Conservation (phyloP, 106 monocot genomes). For the Apostasia shenzhenica region DNA sequence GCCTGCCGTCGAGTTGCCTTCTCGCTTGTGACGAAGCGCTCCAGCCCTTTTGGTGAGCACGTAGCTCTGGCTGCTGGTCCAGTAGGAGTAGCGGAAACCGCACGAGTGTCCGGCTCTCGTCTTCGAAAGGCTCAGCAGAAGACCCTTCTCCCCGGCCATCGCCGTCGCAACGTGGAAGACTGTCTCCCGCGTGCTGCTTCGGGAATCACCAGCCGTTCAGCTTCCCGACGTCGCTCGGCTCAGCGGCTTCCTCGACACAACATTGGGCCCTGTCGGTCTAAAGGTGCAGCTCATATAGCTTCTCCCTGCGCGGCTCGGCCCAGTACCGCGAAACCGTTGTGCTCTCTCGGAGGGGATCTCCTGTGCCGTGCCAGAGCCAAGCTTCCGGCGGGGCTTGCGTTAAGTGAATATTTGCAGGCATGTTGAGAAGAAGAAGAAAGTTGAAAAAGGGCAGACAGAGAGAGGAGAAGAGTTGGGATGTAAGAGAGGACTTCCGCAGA, state of each 20-base stretch:
- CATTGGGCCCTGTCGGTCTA: conserved; percentile 17
- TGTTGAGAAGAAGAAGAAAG: neutral
- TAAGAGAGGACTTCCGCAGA: too few relatives aligned
- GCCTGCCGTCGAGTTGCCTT: conserved; percentile 54
- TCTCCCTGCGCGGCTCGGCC: neutral
- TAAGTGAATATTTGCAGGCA: conserved; percentile 1
- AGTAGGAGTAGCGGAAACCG: conserved; percentile 75
- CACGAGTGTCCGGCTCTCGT: conserved; percentile 45
- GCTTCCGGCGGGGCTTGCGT: neutral
- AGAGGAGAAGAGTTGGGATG: too few relatives aligned
- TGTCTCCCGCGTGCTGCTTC: conserved; percentile 63
- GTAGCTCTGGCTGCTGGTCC: conserved; percentile 80
- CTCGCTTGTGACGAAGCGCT: conserved; percentile 67
- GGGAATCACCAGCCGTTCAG: conserved; percentile 77
- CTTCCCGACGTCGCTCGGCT: conserved; percentile 79
- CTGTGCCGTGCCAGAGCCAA: neutral
- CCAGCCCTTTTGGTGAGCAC: conserved; percentile 84
- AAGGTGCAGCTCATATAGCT: neutral
- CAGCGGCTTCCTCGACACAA: conserved; percentile 66
- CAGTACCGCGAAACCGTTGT: too few relatives aligned
- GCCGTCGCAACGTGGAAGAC: conserved; percentile 51
- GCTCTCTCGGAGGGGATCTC: neutral
- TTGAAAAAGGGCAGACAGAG: neutral
- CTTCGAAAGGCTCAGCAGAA: conserved; percentile 65
- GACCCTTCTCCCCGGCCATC: conserved; percentile 54